Evolutionary conservation across 345 rosid species (phyloP), one percentile per base, ranked within the genome.

Genomic region (Lepidium africanum): DNA sequence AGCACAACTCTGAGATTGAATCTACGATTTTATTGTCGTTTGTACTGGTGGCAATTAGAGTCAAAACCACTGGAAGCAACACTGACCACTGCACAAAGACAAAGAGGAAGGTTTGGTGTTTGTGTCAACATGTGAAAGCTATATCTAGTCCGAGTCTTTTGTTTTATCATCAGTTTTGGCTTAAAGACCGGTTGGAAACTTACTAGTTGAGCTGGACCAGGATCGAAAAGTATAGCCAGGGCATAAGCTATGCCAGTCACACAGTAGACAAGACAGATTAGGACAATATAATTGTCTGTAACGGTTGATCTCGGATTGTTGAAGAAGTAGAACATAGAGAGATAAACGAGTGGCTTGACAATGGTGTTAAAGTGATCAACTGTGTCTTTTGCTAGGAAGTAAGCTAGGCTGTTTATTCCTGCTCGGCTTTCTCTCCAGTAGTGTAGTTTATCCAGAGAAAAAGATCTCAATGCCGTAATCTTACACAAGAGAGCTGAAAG

Each of bases 321-420:
- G 92, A 89, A 95, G 87, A 85, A 95, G 84, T 91, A 95, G 80
- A 91, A 89, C 99, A 95, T 95, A 10, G 99, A 91, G 54, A 91
- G 84, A 72, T 86, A 89, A 69, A 91, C 96, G 9, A 91, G 78
- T 8, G 99, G 99, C 78, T 84, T 95, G 78, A 95, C 78, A 38
- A 89, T 35, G 55, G 90, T 89, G 69, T 87, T 95, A 87, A 95
- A 89, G 68, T 85, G 94, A 77, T 95, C 99, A 10, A 87, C 74
- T 11, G 99, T 87, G 77, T 95, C 97, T 79, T 95, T 95, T 0
- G 99, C 78, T 17, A 89, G 74, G 77, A 95, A 95, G 75, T 89
- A 83, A 73, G 99, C 99, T 33, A 95, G 68, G 81, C 96, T 84
- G 80, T 97, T 95, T 82, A 91, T 91, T n/a, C 99, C 98, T 3